A percentile compares a stretch with the other conserved stretches of the same genome.
Evolutionary conservation across 176 grass and related monocot genomes (phyloP).

Genomic region (Metroxylon sagu): DNA sequence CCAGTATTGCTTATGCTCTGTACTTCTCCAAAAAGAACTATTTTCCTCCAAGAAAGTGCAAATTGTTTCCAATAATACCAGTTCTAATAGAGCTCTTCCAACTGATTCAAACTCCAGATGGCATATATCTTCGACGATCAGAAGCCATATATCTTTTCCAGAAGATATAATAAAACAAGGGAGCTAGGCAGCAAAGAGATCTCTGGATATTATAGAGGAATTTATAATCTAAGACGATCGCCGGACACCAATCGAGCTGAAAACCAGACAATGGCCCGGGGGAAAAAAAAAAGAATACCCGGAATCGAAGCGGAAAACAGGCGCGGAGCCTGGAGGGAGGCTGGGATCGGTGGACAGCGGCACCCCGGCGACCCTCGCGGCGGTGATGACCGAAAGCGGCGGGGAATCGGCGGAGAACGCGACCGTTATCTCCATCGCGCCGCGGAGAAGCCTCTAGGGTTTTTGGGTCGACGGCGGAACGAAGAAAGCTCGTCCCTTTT

Average conservation of each 20-base stretch:
- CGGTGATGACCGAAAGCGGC: slow-evolving; percentile 57
- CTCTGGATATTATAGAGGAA: background rate
- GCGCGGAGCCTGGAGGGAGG: slow-evolving; percentile 44
- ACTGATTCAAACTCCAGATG: too few relatives aligned
- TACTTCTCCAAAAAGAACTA: too few relatives aligned
- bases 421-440: slow-evolving; percentile 28
- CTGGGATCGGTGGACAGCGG: slow-evolving; percentile 40
- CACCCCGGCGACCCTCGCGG: slow-evolving; percentile 58
- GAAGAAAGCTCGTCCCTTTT: too few relatives aligned
- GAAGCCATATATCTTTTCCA: too few relatives aligned
- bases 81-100: too few relatives aligned
- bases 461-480: background rate
- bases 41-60: too few relatives aligned
- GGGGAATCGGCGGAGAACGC: slow-evolving; percentile 49
- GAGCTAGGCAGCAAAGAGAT: too few relatives aligned
- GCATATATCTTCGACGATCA: too few relatives aligned
- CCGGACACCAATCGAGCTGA: background rate
- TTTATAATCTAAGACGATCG: background rate
- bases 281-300: slow-evolving; percentile 25
- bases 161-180: too few relatives aligned
- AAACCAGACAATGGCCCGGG: background rate
- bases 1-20: too few relatives aligned
- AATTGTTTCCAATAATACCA: too few relatives aligned
- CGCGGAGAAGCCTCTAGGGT: slow-evolving; percentile 14
- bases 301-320: slow-evolving; percentile 46